A percentile compares a stretch with the other conserved stretches of the same genome.
Conservation (phyloP, 208 protist genomes). For the Trypanosoma congolense region DNA sequence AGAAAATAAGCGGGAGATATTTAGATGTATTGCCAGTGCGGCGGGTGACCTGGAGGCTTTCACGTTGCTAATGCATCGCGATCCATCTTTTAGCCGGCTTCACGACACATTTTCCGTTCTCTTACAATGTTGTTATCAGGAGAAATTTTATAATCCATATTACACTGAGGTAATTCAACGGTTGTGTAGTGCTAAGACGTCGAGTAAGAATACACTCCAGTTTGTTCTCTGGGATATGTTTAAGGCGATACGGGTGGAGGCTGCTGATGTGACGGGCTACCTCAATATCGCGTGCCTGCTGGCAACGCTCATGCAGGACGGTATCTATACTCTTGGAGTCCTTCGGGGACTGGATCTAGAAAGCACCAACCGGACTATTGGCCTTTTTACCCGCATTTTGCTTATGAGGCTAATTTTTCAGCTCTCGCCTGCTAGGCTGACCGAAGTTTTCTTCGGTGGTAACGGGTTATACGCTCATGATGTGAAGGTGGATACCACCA, state of each 20-base stretch:
- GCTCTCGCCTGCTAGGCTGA: conserved; percentile 44
- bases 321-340: conserved; percentile 54
- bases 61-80: conserved; percentile 69
- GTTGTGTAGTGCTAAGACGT: conserved; percentile 54
- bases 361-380: conserved; percentile 66
- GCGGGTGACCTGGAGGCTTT: conserved; percentile 80
- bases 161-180: conserved; percentile 70
- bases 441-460: conserved; percentile 76
- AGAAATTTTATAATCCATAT: conserved; percentile 66
- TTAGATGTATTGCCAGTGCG: conserved; percentile 45
- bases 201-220: conserved; percentile 67
- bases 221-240: conserved; percentile 82
- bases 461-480: conserved; percentile 57
- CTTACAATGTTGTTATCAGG: conserved; percentile 66
- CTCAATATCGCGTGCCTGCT: conserved; percentile 69
- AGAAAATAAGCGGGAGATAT: conserved; percentile 75
- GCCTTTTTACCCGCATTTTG: conserved; percentile 70
- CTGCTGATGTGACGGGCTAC: conserved; percentile 54
- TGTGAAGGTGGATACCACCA: conserved; percentile 46
- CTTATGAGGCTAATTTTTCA: conserved; percentile 67
- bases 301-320: conserved; percentile 42
- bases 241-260: conserved; percentile 65
- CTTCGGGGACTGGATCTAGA: conserved; percentile 83
- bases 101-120: conserved; percentile 60
- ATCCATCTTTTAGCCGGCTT: conserved; percentile 57